Conservation (phyloP, 2,329 filamentous ascomycete species). For the Penicillium thymicola region DNA sequence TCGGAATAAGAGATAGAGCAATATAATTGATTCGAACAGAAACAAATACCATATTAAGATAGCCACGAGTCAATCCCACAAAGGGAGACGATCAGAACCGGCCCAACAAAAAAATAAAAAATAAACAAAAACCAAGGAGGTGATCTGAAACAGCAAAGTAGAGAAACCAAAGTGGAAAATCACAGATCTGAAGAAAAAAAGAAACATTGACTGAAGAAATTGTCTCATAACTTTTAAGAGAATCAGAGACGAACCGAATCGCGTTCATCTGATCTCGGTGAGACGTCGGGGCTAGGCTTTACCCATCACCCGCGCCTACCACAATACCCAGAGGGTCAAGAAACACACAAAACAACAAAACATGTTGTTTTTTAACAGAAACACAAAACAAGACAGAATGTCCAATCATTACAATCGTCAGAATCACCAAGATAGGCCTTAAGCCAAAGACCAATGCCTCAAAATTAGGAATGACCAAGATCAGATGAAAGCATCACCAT, state of each 20-base stretch:
- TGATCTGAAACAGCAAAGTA: not conserved
- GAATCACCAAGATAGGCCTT: not conserved
- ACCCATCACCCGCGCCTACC: slow-evolving; percentile 36
- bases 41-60: slow-evolving; percentile 18
- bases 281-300: slow-evolving; percentile 30
- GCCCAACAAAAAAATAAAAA: slow-evolving; percentile 27
- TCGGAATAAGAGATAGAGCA: not conserved
- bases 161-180: slow-evolving; percentile 1
- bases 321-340: slow-evolving; percentile 24
- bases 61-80: slow-evolving; percentile 51
- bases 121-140: not conserved
- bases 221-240: slow-evolving; percentile 32
- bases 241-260: slow-evolving; percentile 19
- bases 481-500: slow-evolving; percentile 12
- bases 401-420: not conserved
- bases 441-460: not conserved
- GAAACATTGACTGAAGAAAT: slow-evolving; percentile 10
- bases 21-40: slow-evolving; percentile 5
- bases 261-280: slow-evolving; percentile 23
- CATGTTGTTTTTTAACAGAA: not conserved
- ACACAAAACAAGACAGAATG: not conserved
- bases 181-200: slow-evolving; percentile 4
- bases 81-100: slow-evolving; percentile 52
- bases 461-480: not conserved
- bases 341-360: not conserved